These are phyloP conservation scores for Fomes fomentarius DNA, from an alignment of 1,284 basidiomycete genomes.

Conservation along the genomic window DNA sequence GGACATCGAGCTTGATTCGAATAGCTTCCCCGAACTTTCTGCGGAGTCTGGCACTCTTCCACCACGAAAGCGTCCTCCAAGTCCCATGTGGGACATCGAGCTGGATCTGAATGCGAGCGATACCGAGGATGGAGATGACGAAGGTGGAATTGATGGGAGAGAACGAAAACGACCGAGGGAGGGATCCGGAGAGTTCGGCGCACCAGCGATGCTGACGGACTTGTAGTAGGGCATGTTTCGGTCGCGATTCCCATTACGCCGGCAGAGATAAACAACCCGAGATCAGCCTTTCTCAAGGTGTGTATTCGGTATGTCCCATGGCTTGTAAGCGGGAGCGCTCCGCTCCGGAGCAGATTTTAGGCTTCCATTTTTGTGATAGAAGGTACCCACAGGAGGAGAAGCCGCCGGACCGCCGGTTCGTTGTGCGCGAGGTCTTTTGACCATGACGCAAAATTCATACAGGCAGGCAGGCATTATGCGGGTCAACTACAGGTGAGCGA, in stretches of 20 bases:
- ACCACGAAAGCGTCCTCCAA: constrained; percentile 18
- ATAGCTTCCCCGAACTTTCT: constrained; percentile 27
- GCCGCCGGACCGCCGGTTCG: neutral
- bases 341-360: too few relatives aligned
- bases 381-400: too few relatives aligned
- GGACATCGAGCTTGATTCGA: constrained; percentile 44
- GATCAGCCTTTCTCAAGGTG: too few relatives aligned
- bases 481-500: neutral
- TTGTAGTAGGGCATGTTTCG: neutral
- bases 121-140: constrained; percentile 18
- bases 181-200: constrained; percentile 24
- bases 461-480: neutral
- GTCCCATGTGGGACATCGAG: constrained; percentile 66
- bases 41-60: constrained; percentile 20
- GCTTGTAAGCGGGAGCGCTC: too few relatives aligned
- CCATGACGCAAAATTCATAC: neutral
- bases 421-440: neutral
- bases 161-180: constrained; percentile 16
- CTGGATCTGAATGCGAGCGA: constrained; percentile 45
- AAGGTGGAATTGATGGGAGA: neutral
- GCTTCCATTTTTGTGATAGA: too few relatives aligned
- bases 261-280: too few relatives aligned
- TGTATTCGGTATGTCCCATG: too few relatives aligned
- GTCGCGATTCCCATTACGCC: too few relatives aligned
- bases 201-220: constrained; percentile 17